Percentiles rank a stretch among this genome's conserved stretches.
Conservation (phyloP, 352 stramenopile genomes). For the Plasmopara halstedii region DNA sequence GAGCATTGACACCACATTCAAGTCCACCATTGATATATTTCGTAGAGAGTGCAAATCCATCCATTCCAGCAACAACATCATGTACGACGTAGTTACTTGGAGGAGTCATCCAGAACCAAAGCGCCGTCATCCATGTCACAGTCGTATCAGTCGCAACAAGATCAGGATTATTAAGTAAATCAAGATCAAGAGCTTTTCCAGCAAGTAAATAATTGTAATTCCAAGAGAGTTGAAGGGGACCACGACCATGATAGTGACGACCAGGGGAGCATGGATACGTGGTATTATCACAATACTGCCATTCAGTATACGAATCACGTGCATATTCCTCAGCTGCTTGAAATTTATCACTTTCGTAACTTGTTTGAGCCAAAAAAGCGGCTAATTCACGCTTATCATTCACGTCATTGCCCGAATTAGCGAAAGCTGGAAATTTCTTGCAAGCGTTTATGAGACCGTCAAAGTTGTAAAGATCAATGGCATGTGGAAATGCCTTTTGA, state of each 20-base stretch:
- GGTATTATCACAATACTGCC: slow-evolving; percentile 37
- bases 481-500: slow-evolving; percentile 26
- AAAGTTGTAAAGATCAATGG: slow-evolving; percentile 33
- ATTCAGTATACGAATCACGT: slow-evolving; percentile 23
- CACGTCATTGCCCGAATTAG: slow-evolving; percentile 30
- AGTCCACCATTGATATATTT: slow-evolving; percentile 40
- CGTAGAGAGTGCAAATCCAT: slow-evolving; percentile 35
- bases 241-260: slow-evolving; percentile 35
- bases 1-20: slow-evolving; percentile 26
- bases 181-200: slow-evolving; percentile 25
- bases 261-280: slow-evolving; percentile 24
- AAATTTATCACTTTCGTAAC: slow-evolving; percentile 38
- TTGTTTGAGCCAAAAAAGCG: slow-evolving; percentile 35
- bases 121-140: slow-evolving; percentile 35
- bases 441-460: slow-evolving; percentile 26
- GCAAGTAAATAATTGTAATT: slow-evolving; percentile 50
- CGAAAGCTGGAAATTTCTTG: slow-evolving; percentile 38
- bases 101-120: slow-evolving; percentile 49
- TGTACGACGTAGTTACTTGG: slow-evolving; percentile 32
- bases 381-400: slow-evolving; percentile 35
- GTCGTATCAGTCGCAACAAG: slow-evolving; percentile 24
- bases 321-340: slow-evolving; percentile 35
- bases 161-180: slow-evolving; percentile 31
- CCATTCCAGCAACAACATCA: slow-evolving; percentile 21
- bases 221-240: slow-evolving; percentile 41